Base-by-base conservation (phyloP, 2,329 filamentous ascomycete genomes). In the Dothideomycetes sp. region DNA sequence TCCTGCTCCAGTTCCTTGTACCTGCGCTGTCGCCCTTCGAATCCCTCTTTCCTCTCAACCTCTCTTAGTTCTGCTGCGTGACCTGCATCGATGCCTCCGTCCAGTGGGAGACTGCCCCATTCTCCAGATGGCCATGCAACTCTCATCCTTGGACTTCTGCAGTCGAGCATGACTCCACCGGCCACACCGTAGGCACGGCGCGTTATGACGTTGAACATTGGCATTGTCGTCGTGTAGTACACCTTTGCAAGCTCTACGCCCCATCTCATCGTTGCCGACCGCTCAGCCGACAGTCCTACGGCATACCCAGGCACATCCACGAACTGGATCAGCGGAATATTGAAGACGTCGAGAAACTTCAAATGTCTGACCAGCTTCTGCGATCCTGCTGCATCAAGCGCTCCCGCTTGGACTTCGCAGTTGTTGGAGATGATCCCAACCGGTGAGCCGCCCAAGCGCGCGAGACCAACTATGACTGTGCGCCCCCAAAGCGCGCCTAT, bases 321-420 rank as follows among this genome's bases (percentile, higher is more conserved):
- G 46, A 80, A 79, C 50, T 81, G 77, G 5, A 81, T 42, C 3
- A 79, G 60, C 0, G 77, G 77, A 3, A 80, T 58, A 45, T 81
- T 81, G 62, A 80, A 78, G 32, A 79, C 66, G 49, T 81, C 77
- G 45, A 74, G 73, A 49, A 80, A 68, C 49, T 79, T 79, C 27
- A 80, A 57, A 54, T 78, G 67, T 2, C 72, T 62, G 0, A 68
- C 71, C 15, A 79, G 62, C 49, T 80, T 80, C 46, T 79, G 76
- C 8, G 69, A 72, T 4, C 75, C 75, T 0, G 66, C 61, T 1
- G 75, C 71, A 51, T 80, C 76, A 7, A 80, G 57, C 1, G 77
- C 76, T 8, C 30, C 30, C 1, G 72, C 69, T 34, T 76, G 73
- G 15, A 75, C 66, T 53, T 80, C 76, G 45, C 73, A 75, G 46